These are phyloP conservation scores for Leccinum subgranulosum DNA, from an alignment of 768 basidiomycete species.

Conservation along the genomic window DNA sequence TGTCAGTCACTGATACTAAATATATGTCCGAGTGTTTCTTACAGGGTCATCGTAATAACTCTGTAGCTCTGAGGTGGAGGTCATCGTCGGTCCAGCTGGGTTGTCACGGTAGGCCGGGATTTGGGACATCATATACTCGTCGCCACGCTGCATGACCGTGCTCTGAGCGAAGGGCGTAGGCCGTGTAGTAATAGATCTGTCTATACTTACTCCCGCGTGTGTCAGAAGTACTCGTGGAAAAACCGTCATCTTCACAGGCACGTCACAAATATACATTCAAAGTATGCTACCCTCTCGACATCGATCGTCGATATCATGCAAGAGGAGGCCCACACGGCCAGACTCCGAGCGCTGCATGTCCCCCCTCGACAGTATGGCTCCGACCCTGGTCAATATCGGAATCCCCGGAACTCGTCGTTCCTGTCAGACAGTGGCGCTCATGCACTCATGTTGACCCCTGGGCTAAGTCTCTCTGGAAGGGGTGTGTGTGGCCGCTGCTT, in stretches of 20 bases:
- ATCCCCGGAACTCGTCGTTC: not conserved
- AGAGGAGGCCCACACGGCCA: conserved; percentile 14
- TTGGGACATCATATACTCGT: conserved; percentile 28
- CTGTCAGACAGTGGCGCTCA: conserved; percentile 6
- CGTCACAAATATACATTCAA: conserved; percentile 4
- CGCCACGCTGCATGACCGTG: conserved; percentile 18
- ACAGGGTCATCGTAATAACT: conserved; percentile 30
- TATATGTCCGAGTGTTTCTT: not conserved
- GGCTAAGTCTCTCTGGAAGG: conserved; percentile 18
- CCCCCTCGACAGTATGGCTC: conserved; percentile 13
- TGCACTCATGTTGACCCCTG: conserved; percentile 23
- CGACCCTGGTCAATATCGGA: not conserved
- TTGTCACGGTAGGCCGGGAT: conserved; percentile 22
- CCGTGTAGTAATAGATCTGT: not conserved
- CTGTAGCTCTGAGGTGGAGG: conserved; percentile 26
- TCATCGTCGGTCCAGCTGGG: not conserved
- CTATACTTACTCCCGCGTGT: not conserved
- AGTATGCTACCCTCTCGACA: not conserved
- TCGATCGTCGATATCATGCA: not conserved
- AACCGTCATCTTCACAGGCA: not conserved
- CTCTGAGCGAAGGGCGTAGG: not conserved
- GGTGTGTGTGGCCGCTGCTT: conserved; percentile 42
- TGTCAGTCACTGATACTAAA: not conserved
- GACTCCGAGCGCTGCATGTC: conserved; percentile 4
- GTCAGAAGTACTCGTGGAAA: no score